These are phyloP conservation scores for Heritiera fomes DNA, from an alignment of 345 rosid genomes.

Conservation along the genomic window DNA sequence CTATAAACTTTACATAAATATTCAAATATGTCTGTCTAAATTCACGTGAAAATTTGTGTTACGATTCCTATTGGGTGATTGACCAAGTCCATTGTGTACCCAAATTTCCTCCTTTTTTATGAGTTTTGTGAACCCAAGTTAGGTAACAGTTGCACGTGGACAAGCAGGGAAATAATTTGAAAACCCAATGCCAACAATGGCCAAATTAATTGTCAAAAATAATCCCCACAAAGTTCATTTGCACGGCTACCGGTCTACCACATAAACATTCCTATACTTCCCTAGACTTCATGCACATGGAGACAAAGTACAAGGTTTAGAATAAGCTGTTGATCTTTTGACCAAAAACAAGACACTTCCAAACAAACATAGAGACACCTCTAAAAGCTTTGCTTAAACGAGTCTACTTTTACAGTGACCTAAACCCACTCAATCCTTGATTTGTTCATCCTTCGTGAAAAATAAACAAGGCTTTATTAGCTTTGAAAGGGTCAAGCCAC, in stretches of 20 bases:
- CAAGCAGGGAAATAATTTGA: not conserved
- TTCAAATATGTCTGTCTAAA: too few relatives aligned
- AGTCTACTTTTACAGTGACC: not conserved
- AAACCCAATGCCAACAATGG: not conserved
- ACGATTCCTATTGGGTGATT: not conserved
- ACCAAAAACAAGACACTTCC: not conserved
- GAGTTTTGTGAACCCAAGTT: not conserved
- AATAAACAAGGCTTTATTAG: not conserved
- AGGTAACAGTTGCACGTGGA: not conserved
- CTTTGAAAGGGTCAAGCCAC: slow-evolving; percentile 17
- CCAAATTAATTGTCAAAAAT: not conserved
- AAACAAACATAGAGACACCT: slow-evolving; percentile 15
- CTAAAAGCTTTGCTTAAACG: not conserved
- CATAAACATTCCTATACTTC: not conserved
- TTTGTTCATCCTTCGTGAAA: not conserved
- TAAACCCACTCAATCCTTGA: not conserved
- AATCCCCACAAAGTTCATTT: not conserved
- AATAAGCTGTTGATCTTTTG: not conserved
- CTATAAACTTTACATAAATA: too few relatives aligned
- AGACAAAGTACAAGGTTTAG: not conserved
- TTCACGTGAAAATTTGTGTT: too few relatives aligned
- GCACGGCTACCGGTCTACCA: not conserved
- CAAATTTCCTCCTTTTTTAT: not conserved
- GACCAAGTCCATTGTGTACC: not conserved
- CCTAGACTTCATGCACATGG: slow-evolving; percentile 15